Evolutionary conservation across 805 yeast species (phyloP), one percentile per base, ranked within the genome.

Genomic region (Kuraishia hungarica): DNA sequence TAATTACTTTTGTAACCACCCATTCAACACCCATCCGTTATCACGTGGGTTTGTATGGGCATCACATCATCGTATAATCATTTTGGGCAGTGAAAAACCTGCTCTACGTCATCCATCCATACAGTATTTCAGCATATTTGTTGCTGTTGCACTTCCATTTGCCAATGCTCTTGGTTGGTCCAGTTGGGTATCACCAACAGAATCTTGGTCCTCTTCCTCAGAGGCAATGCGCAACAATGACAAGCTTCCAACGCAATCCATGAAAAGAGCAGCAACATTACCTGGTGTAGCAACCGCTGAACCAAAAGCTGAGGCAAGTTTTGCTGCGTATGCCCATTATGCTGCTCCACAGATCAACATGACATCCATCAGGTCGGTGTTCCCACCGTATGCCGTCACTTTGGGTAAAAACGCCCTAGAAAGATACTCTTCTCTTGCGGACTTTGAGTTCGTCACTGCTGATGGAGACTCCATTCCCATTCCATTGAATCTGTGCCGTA

Each of bases 341-440:
- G 82, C 86, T 26, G 89, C 92, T 0, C 93, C 93, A 1, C 82
- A 83, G 28, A 73, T 81, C 7, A 84, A 82, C 56, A 77, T 84
- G 60, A 81, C 87, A 24, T 82, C 87, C 1, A 80, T 85, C 47
- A 71, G 83, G 51, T 82, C 91, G 0, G 86, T 85, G 0, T 84
- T 87, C 61, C 89, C 92, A 2, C 83, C 89, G 1, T 82, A 86
- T 54, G 91, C 94, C 0, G 84, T 87, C 57, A 87, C 92, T 0
- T 69, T 88, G 49, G 94, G 94, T 2, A 78, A 89, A 61, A 85
- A 81, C 64, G 88, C 90, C 0, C 78, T 86, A 62, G 89, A 84
- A 61, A 72, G 88, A 51, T 86, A 87, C 0, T 77, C 76, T 29
- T 72, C 83, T 7, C 68, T 87, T 6, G 77, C 90, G 0, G 94